These are phyloP conservation scores for Helotiales sp. DNA, from an alignment of 2,329 filamentous ascomycete genomes.

Conservation along the genomic window DNA sequence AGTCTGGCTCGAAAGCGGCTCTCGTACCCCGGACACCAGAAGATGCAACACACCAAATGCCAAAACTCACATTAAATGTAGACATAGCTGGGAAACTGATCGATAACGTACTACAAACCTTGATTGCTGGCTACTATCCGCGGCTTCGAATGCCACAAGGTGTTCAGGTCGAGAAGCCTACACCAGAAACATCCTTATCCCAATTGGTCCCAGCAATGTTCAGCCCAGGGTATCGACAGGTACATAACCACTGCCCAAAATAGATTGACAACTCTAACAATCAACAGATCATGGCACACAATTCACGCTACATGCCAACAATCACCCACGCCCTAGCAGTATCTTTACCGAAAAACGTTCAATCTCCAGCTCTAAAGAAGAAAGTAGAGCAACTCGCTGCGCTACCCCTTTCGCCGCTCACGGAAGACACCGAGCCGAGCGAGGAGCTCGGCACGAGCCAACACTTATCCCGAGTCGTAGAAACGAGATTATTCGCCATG, in stretches of 20 bases:
- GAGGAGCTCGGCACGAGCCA: constrained; percentile 2
- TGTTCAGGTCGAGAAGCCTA: constrained; percentile 16
- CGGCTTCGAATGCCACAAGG: not conserved
- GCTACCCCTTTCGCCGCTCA: not conserved
- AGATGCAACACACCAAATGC: not conserved
- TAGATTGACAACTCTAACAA: not conserved
- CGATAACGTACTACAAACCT: not conserved
- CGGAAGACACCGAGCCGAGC: not conserved
- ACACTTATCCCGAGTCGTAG: constrained; percentile 18
- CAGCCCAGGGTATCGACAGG: constrained; percentile 31
- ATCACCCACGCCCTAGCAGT: constrained; percentile 18
- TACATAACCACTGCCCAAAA: constrained; percentile 3
- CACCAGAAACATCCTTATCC: constrained; percentile 16
- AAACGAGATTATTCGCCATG: constrained; percentile 28
- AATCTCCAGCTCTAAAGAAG: constrained; percentile 23
- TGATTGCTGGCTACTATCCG: not conserved
- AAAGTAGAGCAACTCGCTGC: constrained; percentile 20
- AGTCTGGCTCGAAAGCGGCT: not conserved
- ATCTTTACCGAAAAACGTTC: constrained; percentile 19
- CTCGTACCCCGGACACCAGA: too few relatives aligned
- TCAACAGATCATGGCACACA: constrained; percentile 21
- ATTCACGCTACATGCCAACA: constrained; percentile 19
- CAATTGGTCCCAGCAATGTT: constrained; percentile 27
- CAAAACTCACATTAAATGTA: not conserved
- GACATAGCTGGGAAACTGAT: not conserved